phyloP scores from a whole-genome alignment of 805 yeast genomes.

The Saccharomycopsis capsularis region DNA sequence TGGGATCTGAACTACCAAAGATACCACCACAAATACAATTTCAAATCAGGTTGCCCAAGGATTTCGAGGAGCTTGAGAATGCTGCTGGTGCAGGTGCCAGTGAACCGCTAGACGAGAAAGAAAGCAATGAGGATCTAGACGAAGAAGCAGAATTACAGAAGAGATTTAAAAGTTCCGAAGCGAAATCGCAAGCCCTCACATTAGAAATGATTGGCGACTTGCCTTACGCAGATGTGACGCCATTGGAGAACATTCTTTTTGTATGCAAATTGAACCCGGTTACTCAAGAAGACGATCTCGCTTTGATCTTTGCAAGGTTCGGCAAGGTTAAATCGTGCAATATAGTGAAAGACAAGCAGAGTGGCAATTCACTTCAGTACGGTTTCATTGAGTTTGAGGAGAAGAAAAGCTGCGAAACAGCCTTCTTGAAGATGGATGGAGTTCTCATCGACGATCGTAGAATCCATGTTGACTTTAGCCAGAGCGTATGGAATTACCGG shows the following conservation, averaged over 20 bases:
- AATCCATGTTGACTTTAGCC: constrained; percentile 63
- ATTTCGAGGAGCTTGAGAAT: constrained; percentile 14
- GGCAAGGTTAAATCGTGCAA: constrained; percentile 49
- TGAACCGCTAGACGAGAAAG: neutral
- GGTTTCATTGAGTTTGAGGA: constrained; percentile 55
- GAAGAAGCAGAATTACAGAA: neutral
- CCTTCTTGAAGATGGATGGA: constrained; percentile 54
- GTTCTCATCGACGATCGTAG: constrained; percentile 58
- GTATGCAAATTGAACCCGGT: constrained; percentile 58
- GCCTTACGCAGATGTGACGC: constrained; percentile 49
- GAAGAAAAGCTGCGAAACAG: constrained; percentile 48
- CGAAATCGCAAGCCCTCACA: constrained; percentile 50
- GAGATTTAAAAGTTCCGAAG: constrained; percentile 28
- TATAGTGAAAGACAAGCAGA: constrained; percentile 40
- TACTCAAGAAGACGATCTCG: constrained; percentile 51
- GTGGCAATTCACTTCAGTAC: constrained; percentile 48
- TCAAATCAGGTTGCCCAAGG: constrained; percentile 26
- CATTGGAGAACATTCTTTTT: constrained; percentile 55
- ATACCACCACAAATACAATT: constrained; percentile 32
- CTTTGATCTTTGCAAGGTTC: constrained; percentile 52
- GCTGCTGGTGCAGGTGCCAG: constrained; percentile 24
- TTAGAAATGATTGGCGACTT: constrained; percentile 59
- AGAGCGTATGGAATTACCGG: constrained; percentile 34
- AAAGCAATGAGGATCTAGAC: neutral
- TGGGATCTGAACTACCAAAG: constrained; percentile 19